phyloP scores from a whole-genome alignment of 2,329 filamentous ascomycete genomes.

The Stemphylium beticola region DNA sequence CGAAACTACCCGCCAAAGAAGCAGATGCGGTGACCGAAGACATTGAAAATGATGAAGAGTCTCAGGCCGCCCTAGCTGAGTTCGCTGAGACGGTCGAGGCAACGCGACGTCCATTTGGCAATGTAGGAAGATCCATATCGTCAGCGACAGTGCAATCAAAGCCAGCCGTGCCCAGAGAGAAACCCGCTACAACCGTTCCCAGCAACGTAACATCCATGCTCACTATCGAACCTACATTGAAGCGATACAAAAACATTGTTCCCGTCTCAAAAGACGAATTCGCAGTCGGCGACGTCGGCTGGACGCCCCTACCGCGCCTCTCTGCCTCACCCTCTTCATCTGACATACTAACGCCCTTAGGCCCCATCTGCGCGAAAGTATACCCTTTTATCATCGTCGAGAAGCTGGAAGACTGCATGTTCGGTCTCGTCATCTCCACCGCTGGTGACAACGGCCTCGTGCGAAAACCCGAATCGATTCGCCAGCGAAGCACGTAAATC shows the following conservation, averaged over 20 bases:
- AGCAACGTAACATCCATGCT: not conserved
- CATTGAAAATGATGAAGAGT: too few relatives aligned
- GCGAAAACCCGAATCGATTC: not conserved
- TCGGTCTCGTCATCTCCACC: not conserved
- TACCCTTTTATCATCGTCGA: slow-evolving; percentile 2
- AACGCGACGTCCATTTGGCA: too few relatives aligned
- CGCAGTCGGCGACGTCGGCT: not conserved
- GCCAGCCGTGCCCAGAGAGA: too few relatives aligned
- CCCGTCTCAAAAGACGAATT: not conserved
- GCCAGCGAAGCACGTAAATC: not conserved
- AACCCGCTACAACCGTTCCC: too few relatives aligned
- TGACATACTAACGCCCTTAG: not conserved
- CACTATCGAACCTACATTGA: not conserved
- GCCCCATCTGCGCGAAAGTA: not conserved
- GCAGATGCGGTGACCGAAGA: too few relatives aligned
- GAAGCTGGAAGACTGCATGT: slow-evolving; percentile 3
- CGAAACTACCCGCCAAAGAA: too few relatives aligned
- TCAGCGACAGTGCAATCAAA: too few relatives aligned
- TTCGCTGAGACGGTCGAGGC: too few relatives aligned
- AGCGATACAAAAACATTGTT: not conserved
- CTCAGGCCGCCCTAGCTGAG: too few relatives aligned
- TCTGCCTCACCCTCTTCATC: not conserved
- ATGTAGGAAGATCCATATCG: too few relatives aligned
- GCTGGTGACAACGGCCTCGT: not conserved
- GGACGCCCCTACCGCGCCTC: not conserved